These are phyloP conservation scores for Pseudoperonospora humuli DNA, from an alignment of 352 stramenopile species.

Conservation along the genomic window DNA sequence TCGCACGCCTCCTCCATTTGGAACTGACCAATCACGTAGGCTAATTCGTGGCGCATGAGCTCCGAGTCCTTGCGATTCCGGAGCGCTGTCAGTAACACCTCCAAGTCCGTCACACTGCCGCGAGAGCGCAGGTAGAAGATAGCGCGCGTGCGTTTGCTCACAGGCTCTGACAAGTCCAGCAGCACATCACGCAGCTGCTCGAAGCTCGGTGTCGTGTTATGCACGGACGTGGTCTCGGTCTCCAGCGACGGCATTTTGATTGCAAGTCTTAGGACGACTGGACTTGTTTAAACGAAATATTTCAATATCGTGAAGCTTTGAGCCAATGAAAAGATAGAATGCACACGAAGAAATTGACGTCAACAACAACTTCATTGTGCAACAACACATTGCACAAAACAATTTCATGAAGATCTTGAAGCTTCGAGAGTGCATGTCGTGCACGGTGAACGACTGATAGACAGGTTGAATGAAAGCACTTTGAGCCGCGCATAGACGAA, in stretches of 20 bases:
- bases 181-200: conserved; percentile 52
- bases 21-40: conserved; percentile 98
- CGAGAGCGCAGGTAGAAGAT: conserved; percentile 88
- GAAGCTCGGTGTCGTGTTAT: conserved; percentile 38
- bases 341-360: no score
- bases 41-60: conserved; percentile 96
- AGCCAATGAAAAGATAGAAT: conserved; percentile 11
- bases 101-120: conserved; percentile 66
- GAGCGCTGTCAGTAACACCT: conserved; percentile 71
- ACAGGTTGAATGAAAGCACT: no score
- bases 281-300: no score
- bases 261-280: no score
- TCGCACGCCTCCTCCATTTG: conserved; percentile 82
- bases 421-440: no score
- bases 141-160: conserved; percentile 87
- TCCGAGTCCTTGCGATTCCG: conserved; percentile 85
- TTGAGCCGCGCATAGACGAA: no score
- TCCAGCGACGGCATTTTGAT: conserved; percentile 18
- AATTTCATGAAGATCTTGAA: no score
- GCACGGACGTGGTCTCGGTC: conserved; percentile 9
- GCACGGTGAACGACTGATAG: no score
- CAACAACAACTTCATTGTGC: no score
- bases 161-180: conserved; percentile 74
- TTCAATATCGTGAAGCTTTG: no score
- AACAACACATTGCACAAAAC: no score